phyloP scores from a whole-genome alignment of 2,329 filamentous ascomycete genomes.

The Phoma sp. region DNA sequence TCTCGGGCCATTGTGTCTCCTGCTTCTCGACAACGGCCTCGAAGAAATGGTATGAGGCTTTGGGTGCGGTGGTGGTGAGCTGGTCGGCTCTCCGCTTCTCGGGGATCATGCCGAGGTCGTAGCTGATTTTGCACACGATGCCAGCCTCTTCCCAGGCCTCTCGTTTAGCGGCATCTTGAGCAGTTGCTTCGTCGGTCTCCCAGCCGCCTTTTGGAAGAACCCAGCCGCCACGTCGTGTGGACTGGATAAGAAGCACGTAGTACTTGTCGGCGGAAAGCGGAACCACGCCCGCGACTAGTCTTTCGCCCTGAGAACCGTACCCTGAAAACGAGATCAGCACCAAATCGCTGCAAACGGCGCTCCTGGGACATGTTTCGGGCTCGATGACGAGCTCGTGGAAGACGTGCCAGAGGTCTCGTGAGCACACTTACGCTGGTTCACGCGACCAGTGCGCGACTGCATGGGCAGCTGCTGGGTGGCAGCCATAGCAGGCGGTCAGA shows the following conservation, averaged over 20 bases:
- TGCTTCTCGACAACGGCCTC: conserved; percentile 88
- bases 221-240: conserved; percentile 88
- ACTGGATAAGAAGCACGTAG: conserved; percentile 92
- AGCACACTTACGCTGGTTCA: conserved; percentile 76
- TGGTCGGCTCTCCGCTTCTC: conserved; percentile 71
- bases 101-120: conserved; percentile 83
- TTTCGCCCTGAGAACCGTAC: conserved; percentile 89
- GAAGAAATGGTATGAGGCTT: conserved; percentile 80
- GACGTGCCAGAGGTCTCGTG: conserved; percentile 23
- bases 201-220: conserved; percentile 97
- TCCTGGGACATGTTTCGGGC: not conserved
- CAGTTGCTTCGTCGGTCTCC: conserved; percentile 91
- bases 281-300: conserved; percentile 92
- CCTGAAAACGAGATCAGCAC: conserved; percentile 60
- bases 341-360: conserved; percentile 6
- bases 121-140: conserved; percentile 82
- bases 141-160: conserved; percentile 99
- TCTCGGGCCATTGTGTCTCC: conserved; percentile 90
- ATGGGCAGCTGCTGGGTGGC: conserved; percentile 54
- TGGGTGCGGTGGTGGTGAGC: conserved; percentile 67
- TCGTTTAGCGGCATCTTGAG: conserved; percentile 79
- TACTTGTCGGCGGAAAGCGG: conserved; percentile 85
- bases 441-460: conserved; percentile 76
- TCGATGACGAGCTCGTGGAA: conserved; percentile 19
- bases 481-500: conserved; percentile 47